Evolutionary conservation across 176 grass and related monocot genomes (phyloP).

Genomic region (Guadua angustifolia): DNA sequence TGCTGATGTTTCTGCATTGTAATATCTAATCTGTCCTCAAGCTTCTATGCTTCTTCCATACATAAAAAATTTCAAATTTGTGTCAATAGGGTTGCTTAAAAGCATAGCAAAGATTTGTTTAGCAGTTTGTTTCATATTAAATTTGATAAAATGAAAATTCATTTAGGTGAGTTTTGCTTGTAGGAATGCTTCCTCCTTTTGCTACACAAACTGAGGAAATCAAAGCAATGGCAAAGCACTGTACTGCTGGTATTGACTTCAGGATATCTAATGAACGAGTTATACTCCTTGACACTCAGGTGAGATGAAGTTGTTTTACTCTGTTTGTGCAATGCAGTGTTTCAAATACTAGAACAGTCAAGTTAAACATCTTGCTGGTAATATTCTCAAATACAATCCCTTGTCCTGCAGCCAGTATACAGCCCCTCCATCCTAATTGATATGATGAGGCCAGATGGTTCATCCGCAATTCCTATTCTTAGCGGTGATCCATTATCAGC

Average conservation of each 20-base stretch:
- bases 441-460: conserved; percentile 90
- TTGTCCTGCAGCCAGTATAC: conserved; percentile 78
- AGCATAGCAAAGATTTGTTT: background rate
- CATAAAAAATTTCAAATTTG: background rate
- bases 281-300: conserved; percentile 94
- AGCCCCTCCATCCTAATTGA: conserved; percentile 82
- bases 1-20: no score
- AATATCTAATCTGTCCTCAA: background rate
- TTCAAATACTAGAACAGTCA: background rate
- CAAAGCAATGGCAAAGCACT: conserved; percentile 79
- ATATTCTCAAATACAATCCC: background rate
- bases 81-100: background rate
- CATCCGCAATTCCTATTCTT: conserved; percentile 76
- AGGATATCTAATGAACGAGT: conserved; percentile 89
- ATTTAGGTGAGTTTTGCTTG: conserved; percentile 25
- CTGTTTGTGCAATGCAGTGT: background rate
- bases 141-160: background rate
- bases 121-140: background rate
- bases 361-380: background rate
- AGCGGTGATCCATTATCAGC: conserved; percentile 70
- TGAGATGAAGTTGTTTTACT: conserved; percentile 40
- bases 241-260: conserved; percentile 83
- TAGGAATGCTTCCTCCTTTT: conserved; percentile 96
- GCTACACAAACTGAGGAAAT: conserved; percentile 80
- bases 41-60: background rate